Base-by-base conservation (phyloP, 2,329 filamentous ascomycete genomes). In the Periconia sp. region DNA sequence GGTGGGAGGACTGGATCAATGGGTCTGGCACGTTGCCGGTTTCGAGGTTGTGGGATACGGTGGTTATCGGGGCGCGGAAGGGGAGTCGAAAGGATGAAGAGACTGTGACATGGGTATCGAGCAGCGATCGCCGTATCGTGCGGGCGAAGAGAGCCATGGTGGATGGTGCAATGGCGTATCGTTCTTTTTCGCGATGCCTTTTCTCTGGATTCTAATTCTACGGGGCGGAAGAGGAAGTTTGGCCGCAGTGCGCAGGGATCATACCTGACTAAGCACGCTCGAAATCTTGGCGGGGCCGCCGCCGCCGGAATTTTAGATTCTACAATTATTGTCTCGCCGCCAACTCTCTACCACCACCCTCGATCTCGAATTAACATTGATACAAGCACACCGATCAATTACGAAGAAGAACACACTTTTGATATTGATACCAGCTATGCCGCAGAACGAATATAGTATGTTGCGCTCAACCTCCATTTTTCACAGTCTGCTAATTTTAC, bases 401-500 rank as follows among this genome's bases (percentile, higher is more conserved):
- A n/a, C n/a, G n/a, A 27, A 8, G 3, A 8, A 5, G 23, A 27
- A 27, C 8, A 27, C 3, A 27, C 23, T 27, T 5, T 8, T 8
- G 23, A 5, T 27, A 3, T 27, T 27, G 23, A 27, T 47, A 60
- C 58, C 57, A 70, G 62, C 53, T 52, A 78, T 89, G 88, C 89
- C 89, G 82, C 88, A 93, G 81, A 92, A 92, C 77, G 89, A 90
- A 77, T 89, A 82, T 58, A 81, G 33, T 37, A 37, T 14, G 33
- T 27, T 27, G 23, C 23, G 23, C 23, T 27, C 23, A 3, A 27
- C 5, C 8, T 8, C 8, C 23, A 3, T 5, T 27, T 27, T 8
- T 27, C 23, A 27, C 23, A 27, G 23, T 8, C 23, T 27, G 23
- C 23, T 27, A 27, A 27, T 8, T 27, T 27, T 27, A 8, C 23